Evolutionary conservation across 164 flowering plant species (phyloP).

Genomic region (Chloranthus sessilifolius): DNA sequence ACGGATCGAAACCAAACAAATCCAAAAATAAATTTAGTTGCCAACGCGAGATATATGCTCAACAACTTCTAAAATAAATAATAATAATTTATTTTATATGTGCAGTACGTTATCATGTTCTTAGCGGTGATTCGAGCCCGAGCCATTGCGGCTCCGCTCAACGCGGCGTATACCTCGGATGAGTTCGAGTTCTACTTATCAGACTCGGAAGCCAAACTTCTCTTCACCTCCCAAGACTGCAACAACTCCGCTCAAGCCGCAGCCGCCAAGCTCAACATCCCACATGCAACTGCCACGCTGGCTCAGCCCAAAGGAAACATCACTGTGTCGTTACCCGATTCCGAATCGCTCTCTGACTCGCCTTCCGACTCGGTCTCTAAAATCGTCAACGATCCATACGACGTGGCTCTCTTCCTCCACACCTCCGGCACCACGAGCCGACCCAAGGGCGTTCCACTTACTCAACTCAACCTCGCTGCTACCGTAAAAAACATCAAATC

Average conservation of each 20-base stretch:
- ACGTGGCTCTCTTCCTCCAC: constrained; percentile 85
- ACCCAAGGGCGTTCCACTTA: constrained; percentile 91
- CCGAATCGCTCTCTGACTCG: constrained; percentile 18
- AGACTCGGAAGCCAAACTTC: constrained; percentile 81
- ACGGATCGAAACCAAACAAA: too few relatives aligned
- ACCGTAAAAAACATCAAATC: constrained; percentile 67
- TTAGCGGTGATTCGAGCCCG: constrained; percentile 77
- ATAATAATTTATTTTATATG: too few relatives aligned
- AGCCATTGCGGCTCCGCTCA: constrained; percentile 86
- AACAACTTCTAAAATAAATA: too few relatives aligned
- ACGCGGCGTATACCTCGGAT: constrained; percentile 83
- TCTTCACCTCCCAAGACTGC: constrained; percentile 52
- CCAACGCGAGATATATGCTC: too few relatives aligned
- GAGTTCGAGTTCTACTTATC: constrained; percentile 91
- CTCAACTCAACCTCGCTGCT: constrained; percentile 66
- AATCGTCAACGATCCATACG: constrained; percentile 60
- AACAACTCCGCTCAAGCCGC: constrained; percentile 59
- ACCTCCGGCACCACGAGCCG: constrained; percentile 97
- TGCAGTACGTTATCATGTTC: constrained; percentile 77
- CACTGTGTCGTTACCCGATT: constrained; percentile 19
- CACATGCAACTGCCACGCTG: constrained; percentile 42
- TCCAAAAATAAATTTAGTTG: too few relatives aligned
- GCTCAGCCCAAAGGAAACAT: constrained; percentile 18
- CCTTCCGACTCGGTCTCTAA: constrained; percentile 5
- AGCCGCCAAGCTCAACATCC: constrained; percentile 67